phyloP scores from a whole-genome alignment of 306 rosid genomes.

The Lablab purpureus region DNA sequence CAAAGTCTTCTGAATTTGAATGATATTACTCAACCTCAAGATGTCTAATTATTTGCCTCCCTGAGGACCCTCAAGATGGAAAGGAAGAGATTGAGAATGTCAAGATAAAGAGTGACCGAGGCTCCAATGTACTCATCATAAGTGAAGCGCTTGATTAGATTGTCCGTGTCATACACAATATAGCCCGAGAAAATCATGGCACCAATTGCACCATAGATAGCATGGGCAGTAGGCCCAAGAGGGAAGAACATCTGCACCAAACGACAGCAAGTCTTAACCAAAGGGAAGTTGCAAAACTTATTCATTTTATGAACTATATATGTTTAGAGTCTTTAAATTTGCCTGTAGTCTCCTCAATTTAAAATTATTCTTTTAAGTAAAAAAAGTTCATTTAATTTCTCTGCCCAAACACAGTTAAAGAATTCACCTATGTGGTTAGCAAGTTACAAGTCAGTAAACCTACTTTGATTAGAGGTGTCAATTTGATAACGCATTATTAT shows the following conservation, averaged over 20 bases:
- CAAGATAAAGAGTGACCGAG: constrained; percentile 86
- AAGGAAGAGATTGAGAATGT: constrained; percentile 88
- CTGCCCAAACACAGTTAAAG: no score
- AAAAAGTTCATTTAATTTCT: no score
- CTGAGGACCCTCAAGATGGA: constrained; percentile 87
- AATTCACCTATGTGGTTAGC: neutral
- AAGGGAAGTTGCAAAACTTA: constrained; percentile 22
- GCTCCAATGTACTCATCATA: constrained; percentile 96
- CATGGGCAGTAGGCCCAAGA: constrained; percentile 75
- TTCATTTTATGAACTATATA: no score
- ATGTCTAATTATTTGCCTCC: constrained; percentile 67
- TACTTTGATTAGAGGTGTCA: no score
- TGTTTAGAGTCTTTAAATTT: neutral
- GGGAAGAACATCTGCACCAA: constrained; percentile 83
- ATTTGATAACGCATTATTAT: neutral
- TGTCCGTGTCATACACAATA: constrained; percentile 84
- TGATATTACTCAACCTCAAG: constrained; percentile 28
- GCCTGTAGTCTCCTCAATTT: no score
- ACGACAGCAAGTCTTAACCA: constrained; percentile 34
- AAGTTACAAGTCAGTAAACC: neutral
- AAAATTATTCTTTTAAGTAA: no score
- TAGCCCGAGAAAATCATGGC: constrained; percentile 90
- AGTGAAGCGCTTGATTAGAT: constrained; percentile 87
- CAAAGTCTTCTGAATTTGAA: constrained; percentile 20
- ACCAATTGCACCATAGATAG: constrained; percentile 75